Conservation (phyloP, 202 grass and related monocot species). For the Hordeum pubiflorum region DNA sequence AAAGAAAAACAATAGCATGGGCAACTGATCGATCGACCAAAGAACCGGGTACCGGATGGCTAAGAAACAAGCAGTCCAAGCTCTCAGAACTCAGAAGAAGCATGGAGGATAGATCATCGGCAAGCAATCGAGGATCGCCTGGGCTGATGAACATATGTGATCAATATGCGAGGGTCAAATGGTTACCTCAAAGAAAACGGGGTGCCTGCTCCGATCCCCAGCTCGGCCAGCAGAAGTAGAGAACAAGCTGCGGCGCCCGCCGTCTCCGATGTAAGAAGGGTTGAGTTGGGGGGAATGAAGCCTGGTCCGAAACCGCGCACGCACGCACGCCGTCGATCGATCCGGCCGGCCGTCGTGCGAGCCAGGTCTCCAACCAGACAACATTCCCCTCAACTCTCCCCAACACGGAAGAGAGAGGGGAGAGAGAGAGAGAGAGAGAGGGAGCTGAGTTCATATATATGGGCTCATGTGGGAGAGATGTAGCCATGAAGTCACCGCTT, state of each 20-base stretch:
- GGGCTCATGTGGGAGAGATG: background rate
- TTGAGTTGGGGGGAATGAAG: slow-evolving; percentile 99
- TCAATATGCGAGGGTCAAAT: background rate
- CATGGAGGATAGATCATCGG: background rate
- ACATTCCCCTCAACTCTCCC: slow-evolving; percentile 94
- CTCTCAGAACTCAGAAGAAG: background rate
- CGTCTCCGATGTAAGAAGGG: background rate
- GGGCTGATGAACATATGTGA: background rate
- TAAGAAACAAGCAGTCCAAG: background rate
- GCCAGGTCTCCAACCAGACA: slow-evolving; percentile 76
- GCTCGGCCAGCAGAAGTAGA: background rate
- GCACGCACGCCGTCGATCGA: background rate
- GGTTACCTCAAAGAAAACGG: background rate
- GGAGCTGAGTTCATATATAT: background rate
- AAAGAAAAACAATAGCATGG: background rate
- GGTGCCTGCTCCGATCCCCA: background rate
- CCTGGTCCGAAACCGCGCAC: slow-evolving; percentile 88
- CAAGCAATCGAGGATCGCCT: background rate
- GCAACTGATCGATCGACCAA: too few species aligned
- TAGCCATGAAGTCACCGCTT: background rate
- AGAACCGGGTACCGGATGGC: background rate
- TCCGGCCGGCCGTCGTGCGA: background rate
- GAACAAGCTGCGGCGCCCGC: background rate
- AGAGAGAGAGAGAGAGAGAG: background rate
- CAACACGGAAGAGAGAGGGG: background rate